phyloP scores from a whole-genome alignment of 176 grass and related monocot genomes.

The Areca catechu region DNA sequence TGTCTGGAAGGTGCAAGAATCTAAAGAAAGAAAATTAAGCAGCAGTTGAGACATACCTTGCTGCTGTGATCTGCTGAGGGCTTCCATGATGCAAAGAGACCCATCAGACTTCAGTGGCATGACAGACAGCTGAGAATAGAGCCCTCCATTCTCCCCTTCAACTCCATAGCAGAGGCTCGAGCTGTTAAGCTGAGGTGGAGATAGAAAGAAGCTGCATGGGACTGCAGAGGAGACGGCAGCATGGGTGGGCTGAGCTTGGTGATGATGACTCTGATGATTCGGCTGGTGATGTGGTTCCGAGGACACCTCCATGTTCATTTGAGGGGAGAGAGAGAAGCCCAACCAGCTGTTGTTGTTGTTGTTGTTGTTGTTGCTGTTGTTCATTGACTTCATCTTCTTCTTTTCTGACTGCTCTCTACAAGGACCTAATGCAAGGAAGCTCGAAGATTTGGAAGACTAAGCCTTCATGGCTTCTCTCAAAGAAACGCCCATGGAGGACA shows the following conservation, averaged over 20 bases:
- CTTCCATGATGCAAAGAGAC: slow-evolving; percentile 75
- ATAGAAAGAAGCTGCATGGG: slow-evolving; percentile 59
- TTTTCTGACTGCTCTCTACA: background rate
- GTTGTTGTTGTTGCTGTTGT: slow-evolving; percentile 11
- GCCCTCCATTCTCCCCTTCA: slow-evolving; percentile 34
- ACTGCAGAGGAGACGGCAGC: slow-evolving; percentile 15
- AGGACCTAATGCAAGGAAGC: background rate
- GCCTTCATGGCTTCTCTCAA: background rate
- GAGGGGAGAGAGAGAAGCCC: slow-evolving; percentile 83
- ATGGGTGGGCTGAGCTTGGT: slow-evolving; percentile 13
- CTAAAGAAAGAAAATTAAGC: too few relatives aligned
- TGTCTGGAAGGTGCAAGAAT: background rate
- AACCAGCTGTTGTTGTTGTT: slow-evolving; percentile 38
- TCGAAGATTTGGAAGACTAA: background rate
- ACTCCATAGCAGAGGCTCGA: slow-evolving; percentile 50
- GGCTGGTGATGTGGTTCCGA: slow-evolving; percentile 24
- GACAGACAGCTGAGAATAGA: slow-evolving; percentile 48
- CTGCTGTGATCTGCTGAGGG: slow-evolving; percentile 28
- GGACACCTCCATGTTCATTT: slow-evolving; percentile 47
- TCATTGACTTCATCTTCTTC: slow-evolving; percentile 43
- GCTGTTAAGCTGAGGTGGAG: slow-evolving; percentile 20
- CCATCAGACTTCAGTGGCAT: slow-evolving; percentile 78
- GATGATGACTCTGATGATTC: slow-evolving; percentile 12
- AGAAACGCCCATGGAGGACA: background rate
- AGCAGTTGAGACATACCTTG: slow-evolving; percentile 32